Conservation (phyloP, 2,329 filamentous ascomycete species). For the Incumbomyces delicatus region DNA sequence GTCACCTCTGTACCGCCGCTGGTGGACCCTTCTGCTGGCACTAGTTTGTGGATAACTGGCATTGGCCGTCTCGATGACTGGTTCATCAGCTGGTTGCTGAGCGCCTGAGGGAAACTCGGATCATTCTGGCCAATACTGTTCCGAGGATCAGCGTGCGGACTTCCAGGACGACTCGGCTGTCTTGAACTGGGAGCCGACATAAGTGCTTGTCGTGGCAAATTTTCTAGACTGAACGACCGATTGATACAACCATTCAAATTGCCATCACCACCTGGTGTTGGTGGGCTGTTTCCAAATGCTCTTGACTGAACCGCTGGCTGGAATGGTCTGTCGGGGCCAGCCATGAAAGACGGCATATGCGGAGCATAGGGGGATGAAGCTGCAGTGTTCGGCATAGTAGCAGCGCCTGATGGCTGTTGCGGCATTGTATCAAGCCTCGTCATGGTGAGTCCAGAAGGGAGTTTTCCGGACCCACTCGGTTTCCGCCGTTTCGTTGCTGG, state of each 20-base stretch:
- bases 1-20: slow-evolving; percentile 81
- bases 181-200: slow-evolving; percentile 64
- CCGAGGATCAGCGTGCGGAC: slow-evolving; percentile 44
- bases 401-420: slow-evolving; percentile 20
- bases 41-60: slow-evolving; percentile 68
- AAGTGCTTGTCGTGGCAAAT: slow-evolving; percentile 52
- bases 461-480: slow-evolving; percentile 57
- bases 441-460: slow-evolving; percentile 70
- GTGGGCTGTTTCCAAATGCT: slow-evolving; percentile 50
- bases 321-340: slow-evolving; percentile 39
- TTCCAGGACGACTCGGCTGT: slow-evolving; percentile 68
- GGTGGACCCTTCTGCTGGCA: slow-evolving; percentile 71
- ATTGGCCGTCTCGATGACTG: slow-evolving; percentile 44
- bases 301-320: slow-evolving; percentile 32
- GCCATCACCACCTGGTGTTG: slow-evolving; percentile 57
- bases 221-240: slow-evolving; percentile 56
- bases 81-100: slow-evolving; percentile 19
- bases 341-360: slow-evolving; percentile 27
- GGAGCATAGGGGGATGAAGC: slow-evolving; percentile 35
- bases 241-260: slow-evolving; percentile 48
- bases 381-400: slow-evolving; percentile 30
- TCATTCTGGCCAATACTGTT: slow-evolving; percentile 34
- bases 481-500: slow-evolving; percentile 74
- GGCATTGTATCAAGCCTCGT: slow-evolving; percentile 61
- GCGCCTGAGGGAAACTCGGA: slow-evolving; percentile 23